Percentiles rank a stretch among this genome's conserved stretches.
These are phyloP conservation scores for Passiflora organensis DNA, from an alignment of 345 rosid species.

Conservation along the genomic window DNA sequence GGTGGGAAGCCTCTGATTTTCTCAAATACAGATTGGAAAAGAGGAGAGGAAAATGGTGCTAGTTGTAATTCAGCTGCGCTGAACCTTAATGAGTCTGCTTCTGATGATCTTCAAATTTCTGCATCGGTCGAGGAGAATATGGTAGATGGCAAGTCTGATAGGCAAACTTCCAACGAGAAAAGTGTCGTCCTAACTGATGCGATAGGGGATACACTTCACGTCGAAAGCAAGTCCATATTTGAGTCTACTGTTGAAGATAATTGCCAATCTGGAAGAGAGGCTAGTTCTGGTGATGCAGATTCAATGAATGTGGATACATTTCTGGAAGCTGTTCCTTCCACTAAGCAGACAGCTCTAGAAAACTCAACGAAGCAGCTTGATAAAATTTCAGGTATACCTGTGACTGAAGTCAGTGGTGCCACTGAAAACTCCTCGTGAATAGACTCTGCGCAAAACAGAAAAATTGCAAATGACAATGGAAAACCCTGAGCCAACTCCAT, in stretches of 20 bases:
- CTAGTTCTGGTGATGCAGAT: conserved; percentile 3
- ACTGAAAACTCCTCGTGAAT: conserved; percentile 4
- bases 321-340: too few relatives aligned
- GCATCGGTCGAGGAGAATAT: neutral
- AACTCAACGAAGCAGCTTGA: neutral
- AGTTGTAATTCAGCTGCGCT: neutral
- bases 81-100: conserved; percentile 1
- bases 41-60: conserved; percentile 1
- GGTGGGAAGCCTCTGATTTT: conserved; percentile 3
- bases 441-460: conserved; percentile 4
- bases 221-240: conserved; percentile 6
- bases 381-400: conserved; percentile 5
- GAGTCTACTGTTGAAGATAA: conserved; percentile 5
- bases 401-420: neutral
- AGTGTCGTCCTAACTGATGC: too few relatives aligned
- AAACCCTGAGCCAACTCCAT: too few relatives aligned
- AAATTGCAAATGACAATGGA: conserved; percentile 6
- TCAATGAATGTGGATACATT: conserved; percentile 9
- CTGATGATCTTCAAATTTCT: conserved; percentile 4
- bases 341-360: conserved; percentile 6
- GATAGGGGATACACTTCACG: neutral
- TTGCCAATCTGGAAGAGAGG: neutral
- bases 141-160: neutral
- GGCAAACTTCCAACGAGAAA: too few relatives aligned
- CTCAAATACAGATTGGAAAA: conserved; percentile 3